These are phyloP conservation scores for Petunia secreta DNA, from an alignment of 257 asterid genomes.

Conservation along the genomic window DNA sequence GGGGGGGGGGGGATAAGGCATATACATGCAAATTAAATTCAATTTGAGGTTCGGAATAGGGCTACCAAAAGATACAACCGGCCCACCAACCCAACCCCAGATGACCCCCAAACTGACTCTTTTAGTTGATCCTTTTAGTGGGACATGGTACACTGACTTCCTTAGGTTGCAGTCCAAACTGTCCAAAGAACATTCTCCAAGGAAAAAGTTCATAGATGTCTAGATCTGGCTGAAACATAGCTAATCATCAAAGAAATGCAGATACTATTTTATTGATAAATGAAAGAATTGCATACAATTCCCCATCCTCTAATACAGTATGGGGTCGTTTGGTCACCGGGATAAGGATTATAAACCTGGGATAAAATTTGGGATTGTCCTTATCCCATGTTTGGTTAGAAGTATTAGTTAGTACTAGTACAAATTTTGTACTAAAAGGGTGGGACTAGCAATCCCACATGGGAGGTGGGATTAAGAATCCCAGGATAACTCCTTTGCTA, in stretches of 20 bases:
- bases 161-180: too few relatives aligned
- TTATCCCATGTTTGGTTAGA: too few relatives aligned
- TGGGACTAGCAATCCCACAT: too few relatives aligned
- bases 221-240: not conserved
- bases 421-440: too few relatives aligned
- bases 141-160: too few relatives aligned
- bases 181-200: slow-evolving; percentile 4
- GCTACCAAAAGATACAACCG: not conserved
- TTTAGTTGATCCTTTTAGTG: not conserved
- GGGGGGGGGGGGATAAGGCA: too few relatives aligned
- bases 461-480: too few relatives aligned
- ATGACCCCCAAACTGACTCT: slow-evolving; percentile 11
- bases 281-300: not conserved
- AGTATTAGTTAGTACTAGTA: too few relatives aligned
- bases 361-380: too few relatives aligned
- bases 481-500: too few relatives aligned
- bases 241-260: not conserved
- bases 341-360: too few relatives aligned
- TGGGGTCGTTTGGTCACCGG: too few relatives aligned
- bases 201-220: not conserved
- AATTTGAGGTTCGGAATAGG: not conserved
- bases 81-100: not conserved
- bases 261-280: slow-evolving; percentile 3
- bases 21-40: not conserved
- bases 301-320: not conserved